Evolutionary conservation across 176 grass and related monocot genomes (phyloP).

Genomic region (Carex parvula): DNA sequence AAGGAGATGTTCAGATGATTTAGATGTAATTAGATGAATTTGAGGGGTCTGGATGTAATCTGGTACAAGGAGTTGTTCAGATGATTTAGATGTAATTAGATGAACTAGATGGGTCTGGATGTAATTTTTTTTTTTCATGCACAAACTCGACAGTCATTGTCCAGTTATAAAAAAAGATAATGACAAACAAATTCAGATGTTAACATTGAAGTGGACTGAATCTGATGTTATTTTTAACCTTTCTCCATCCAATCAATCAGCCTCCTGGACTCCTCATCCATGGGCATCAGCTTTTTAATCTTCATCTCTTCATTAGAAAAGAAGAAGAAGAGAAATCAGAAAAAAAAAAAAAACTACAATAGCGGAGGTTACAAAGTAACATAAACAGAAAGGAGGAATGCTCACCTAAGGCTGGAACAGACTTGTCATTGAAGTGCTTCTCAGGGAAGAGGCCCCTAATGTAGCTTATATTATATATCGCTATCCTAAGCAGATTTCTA

Average conservation of each 20-base stretch:
- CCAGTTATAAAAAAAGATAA: not conserved
- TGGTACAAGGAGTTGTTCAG: no score
- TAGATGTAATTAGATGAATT: no score
- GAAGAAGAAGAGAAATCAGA: not conserved
- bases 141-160: no score
- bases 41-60: no score
- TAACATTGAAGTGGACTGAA: not conserved
- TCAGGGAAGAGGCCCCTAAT: constrained; percentile 96
- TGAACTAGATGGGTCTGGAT: no score
- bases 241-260: constrained; percentile 99
- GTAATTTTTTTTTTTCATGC: no score
- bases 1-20: no score
- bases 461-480: constrained; percentile 98
- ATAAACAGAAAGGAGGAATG: constrained; percentile 3
- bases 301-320: constrained; percentile 76
- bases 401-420: constrained; percentile 89
- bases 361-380: not conserved
- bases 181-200: not conserved
- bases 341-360: not conserved
- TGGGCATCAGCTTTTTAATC: constrained; percentile 99
- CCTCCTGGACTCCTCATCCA: constrained; percentile 84
- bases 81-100: no score
- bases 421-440: constrained; percentile 98
- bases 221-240: constrained; percentile 39
- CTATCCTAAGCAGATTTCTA: constrained; percentile 94